These are phyloP conservation scores for Microcyclospora tardicrescens DNA, from an alignment of 2,329 filamentous ascomycete genomes.

Conservation along the genomic window DNA sequence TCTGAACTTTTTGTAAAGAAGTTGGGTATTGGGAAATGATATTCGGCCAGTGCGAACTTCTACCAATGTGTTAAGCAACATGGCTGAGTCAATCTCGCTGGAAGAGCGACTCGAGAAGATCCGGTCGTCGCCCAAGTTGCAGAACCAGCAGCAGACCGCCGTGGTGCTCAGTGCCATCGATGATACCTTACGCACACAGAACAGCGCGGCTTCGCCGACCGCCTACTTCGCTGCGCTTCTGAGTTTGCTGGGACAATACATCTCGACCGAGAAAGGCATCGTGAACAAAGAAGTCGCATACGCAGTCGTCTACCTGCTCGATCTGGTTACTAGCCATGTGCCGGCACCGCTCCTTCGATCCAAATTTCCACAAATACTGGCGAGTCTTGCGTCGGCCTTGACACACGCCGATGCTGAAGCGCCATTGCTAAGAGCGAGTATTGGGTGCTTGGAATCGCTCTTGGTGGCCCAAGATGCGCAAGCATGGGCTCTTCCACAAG, in stretches of 20 bases:
- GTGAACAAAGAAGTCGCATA: conserved; percentile 72
- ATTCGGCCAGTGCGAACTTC: too few species aligned
- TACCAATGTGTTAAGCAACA: too few species aligned
- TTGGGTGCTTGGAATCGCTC: conserved; percentile 87
- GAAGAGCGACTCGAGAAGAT: conserved; percentile 95
- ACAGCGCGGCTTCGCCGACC: conserved; percentile 69
- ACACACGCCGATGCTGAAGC: conserved; percentile 72
- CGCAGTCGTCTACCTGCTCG: conserved; percentile 88
- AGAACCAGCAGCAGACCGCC: conserved; percentile 84
- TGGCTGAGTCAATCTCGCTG: conserved; percentile 36
- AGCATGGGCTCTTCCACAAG: conserved; percentile 76
- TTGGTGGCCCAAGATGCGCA: conserved; percentile 75
- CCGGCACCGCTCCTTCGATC: conserved; percentile 78
- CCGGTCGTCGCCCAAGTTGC: conserved; percentile 77
- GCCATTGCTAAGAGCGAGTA: conserved; percentile 70
- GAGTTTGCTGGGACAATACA: conserved; percentile 68
- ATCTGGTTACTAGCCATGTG: conserved; percentile 74
- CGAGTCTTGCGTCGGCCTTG: conserved; percentile 71
- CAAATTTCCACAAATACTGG: conserved; percentile 90
- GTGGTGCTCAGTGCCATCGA: conserved; percentile 86
- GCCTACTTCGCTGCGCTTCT: conserved; percentile 94
- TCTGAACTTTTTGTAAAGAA: too few species aligned
- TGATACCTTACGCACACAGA: conserved; percentile 79
- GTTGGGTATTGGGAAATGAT: too few species aligned
- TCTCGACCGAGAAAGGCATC: conserved; percentile 47